These are phyloP conservation scores for Yarrowia keelungensis DNA, from an alignment of 805 yeast genomes.

Conservation along the genomic window DNA sequence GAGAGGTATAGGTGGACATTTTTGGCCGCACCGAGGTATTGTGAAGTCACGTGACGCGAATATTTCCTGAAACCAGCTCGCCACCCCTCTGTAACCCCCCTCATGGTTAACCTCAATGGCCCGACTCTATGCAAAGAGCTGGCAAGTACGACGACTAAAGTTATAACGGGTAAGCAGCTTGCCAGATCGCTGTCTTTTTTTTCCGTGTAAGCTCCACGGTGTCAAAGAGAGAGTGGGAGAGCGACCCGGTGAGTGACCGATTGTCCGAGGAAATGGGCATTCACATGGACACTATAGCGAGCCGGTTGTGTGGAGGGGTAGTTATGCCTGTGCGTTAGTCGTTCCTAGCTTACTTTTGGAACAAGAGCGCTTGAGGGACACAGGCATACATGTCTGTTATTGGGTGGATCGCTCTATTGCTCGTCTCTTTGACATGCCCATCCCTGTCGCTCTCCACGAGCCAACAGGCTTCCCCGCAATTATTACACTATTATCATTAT, in stretches of 20 bases:
- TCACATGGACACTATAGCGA: constrained; percentile 6
- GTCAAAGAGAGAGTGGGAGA: neutral
- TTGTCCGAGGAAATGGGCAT: constrained; percentile 15
- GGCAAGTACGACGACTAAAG: constrained; percentile 20
- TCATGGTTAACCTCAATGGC: neutral
- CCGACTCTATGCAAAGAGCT: neutral
- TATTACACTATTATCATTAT: neutral
- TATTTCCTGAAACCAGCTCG: too few species aligned
- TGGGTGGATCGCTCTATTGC: neutral
- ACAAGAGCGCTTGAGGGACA: too few species aligned
- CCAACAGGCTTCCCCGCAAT: constrained; percentile 9
- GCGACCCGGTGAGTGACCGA: neutral
- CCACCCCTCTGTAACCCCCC: too few species aligned
- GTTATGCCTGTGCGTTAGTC: neutral
- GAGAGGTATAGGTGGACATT: too few species aligned
- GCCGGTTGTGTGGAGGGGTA: constrained; percentile 20
- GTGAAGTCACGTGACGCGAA: neutral
- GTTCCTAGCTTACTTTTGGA: too few species aligned
- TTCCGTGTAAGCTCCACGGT: constrained; percentile 25
- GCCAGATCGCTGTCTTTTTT: constrained; percentile 13
- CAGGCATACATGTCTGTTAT: neutral
- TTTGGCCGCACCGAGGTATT: too few species aligned
- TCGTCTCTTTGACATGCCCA: neutral
- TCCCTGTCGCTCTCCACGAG: neutral
- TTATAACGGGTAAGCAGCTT: constrained; percentile 28